These are phyloP conservation scores for Limnomonas spitsbergensis DNA, from an alignment of 139 green algal genomes.

Conservation along the genomic window DNA sequence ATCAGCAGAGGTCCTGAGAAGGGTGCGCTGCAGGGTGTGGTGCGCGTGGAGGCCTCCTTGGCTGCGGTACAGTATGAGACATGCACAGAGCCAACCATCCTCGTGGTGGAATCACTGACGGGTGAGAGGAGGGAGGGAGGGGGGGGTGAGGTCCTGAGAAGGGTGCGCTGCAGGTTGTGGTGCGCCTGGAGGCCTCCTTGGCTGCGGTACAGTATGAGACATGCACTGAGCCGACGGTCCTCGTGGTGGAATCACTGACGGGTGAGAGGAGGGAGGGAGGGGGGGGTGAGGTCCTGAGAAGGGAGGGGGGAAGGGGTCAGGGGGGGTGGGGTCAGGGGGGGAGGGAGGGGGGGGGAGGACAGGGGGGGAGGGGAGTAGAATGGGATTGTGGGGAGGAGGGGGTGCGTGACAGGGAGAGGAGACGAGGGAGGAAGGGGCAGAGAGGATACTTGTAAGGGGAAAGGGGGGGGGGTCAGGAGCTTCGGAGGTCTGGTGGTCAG, in stretches of 20 bases:
- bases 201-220: slow-evolving; percentile 45
- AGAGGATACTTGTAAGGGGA: too few species aligned
- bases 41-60: slow-evolving; percentile 51
- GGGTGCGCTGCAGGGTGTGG: not conserved
- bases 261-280: too few species aligned
- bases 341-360: too few species aligned
- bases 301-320: not conserved
- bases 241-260: slow-evolving; percentile 60
- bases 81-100: slow-evolving; percentile 55
- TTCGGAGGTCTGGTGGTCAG: too few species aligned
- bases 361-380: too few species aligned
- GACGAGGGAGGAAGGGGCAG: too few species aligned
- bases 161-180: not conserved
- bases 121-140: too few species aligned
- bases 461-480: too few species aligned
- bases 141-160: slow-evolving; percentile 24
- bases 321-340: slow-evolving; percentile 50
- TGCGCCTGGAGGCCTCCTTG: slow-evolving; percentile 51
- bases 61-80: slow-evolving; percentile 45
- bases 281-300: slow-evolving; percentile 24
- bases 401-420: too few species aligned
- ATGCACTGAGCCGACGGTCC: slow-evolving; percentile 55
- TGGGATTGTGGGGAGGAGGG: too few species aligned
- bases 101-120: slow-evolving; percentile 60
- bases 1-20: slow-evolving; percentile 41